phyloP scores from a whole-genome alignment of 2,329 filamentous ascomycete genomes.

The Rugonectria rugulosa region DNA sequence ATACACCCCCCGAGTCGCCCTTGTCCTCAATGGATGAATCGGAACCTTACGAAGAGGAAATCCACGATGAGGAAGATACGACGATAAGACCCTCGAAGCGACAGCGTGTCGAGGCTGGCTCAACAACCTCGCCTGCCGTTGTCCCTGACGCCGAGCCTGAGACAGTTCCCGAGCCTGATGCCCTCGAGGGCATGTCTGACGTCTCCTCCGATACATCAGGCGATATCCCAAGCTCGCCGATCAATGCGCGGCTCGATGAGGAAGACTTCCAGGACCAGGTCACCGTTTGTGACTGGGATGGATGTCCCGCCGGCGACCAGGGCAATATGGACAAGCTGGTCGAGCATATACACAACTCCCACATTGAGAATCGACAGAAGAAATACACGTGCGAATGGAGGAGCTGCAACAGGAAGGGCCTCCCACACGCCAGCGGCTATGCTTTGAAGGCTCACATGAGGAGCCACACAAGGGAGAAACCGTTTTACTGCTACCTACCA shows the following conservation, averaged over 20 bases:
- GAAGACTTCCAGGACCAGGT: slow-evolving; percentile 81
- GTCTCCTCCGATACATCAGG: slow-evolving; percentile 92
- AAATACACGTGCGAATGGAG: slow-evolving; percentile 99
- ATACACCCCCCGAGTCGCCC: slow-evolving; percentile 54
- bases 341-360: slow-evolving; percentile 87
- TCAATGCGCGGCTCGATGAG: slow-evolving; percentile 73
- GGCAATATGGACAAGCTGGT: slow-evolving; percentile 84
- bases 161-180: slow-evolving; percentile 56
- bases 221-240: slow-evolving; percentile 77
- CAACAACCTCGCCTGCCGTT: slow-evolving; percentile 54
- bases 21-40: slow-evolving; percentile 57
- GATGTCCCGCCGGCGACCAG: slow-evolving; percentile 74
- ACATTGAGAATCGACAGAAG: slow-evolving; percentile 92
- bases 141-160: slow-evolving; percentile 54
- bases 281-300: slow-evolving; percentile 80
- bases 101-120: slow-evolving; percentile 54
- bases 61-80: slow-evolving; percentile 51
- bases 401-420: slow-evolving; percentile 86
- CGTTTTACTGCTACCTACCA: slow-evolving; percentile 94
- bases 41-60: slow-evolving; percentile 57
- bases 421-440: slow-evolving; percentile 94
- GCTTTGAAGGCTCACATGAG: slow-evolving; percentile 97
- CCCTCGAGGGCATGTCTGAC: slow-evolving; percentile 68
- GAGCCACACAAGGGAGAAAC: slow-evolving; percentile 97
- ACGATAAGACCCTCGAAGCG: slow-evolving; percentile 56